Evolutionary conservation across 495 filamentous ascomycete genomes (phyloP).

Genomic region (Tuber magnatum): DNA sequence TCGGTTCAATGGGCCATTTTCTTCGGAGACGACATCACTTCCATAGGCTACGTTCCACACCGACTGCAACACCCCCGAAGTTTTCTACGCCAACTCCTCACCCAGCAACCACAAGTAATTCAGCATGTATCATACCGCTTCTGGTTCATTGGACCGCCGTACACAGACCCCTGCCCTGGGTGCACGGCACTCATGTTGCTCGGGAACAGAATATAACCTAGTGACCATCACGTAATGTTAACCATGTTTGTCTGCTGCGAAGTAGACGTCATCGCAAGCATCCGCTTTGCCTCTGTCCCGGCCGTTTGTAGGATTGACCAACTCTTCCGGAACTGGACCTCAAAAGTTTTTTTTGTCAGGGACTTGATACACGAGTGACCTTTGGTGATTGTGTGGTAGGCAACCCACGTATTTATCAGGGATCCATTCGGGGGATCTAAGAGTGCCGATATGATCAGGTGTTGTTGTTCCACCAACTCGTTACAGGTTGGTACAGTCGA

Average conservation of each 20-base stretch:
- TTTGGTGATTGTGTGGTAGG: constrained; percentile 7
- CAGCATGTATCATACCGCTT: constrained; percentile 42
- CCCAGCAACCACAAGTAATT: constrained; percentile 43
- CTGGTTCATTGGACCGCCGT: constrained; percentile 38
- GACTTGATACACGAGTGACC: constrained; percentile 8
- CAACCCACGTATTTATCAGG: constrained; percentile 54
- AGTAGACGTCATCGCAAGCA: constrained; percentile 58
- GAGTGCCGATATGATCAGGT: constrained; percentile 55
- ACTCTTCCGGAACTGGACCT: constrained; percentile 39
- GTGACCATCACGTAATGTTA: constrained; percentile 48
- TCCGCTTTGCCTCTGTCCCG: constrained; percentile 52
- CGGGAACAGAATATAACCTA: constrained; percentile 65
- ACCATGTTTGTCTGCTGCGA: constrained; percentile 51
- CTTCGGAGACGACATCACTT: constrained; percentile 25
- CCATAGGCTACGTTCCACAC: constrained; percentile 39
- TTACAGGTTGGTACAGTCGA: constrained; percentile 58
- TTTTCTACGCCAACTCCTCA: constrained; percentile 45
- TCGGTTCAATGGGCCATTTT: constrained; percentile 37
- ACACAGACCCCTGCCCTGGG: constrained; percentile 54
- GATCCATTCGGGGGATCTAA: constrained; percentile 54
- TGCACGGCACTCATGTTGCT: constrained; percentile 69
- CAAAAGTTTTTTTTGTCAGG: constrained; percentile 12
- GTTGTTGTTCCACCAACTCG: constrained; percentile 52
- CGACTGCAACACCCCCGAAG: constrained; percentile 40
- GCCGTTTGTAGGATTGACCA: constrained; percentile 47